These are phyloP conservation scores for Takakia lepidozioides DNA, from an alignment of 225 moss, liverwort and hornwort species.

Conservation along the genomic window DNA sequence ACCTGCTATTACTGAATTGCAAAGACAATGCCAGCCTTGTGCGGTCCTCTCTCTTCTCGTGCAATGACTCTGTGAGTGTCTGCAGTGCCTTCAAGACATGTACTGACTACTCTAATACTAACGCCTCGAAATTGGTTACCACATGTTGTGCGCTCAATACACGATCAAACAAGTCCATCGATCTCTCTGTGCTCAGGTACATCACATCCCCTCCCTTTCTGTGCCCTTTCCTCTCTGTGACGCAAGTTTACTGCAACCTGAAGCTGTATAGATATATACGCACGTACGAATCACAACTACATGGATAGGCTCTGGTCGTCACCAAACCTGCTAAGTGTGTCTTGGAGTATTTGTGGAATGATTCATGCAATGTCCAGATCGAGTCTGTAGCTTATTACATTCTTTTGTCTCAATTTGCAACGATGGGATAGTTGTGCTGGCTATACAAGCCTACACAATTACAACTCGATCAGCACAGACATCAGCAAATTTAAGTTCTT, in stretches of 20 bases:
- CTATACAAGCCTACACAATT: slow-evolving; percentile 25
- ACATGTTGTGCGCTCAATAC: slow-evolving; percentile 26
- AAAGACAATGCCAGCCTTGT: slow-evolving; percentile 23
- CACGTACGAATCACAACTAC: too few species aligned
- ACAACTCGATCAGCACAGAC: slow-evolving; percentile 17
- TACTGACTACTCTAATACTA: slow-evolving; percentile 22
- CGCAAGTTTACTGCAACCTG: too few species aligned
- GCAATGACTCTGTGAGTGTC: slow-evolving; percentile 20
- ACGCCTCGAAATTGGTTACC: slow-evolving; percentile 16
- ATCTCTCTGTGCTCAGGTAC: slow-evolving; percentile 28
- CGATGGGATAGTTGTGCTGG: slow-evolving; percentile 42
- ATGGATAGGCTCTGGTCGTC: too few species aligned
- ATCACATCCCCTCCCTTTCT: too few species aligned
- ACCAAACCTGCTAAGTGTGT: too few species aligned
- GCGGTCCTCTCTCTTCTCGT: slow-evolving; percentile 24
- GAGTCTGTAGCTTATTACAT: too few species aligned
- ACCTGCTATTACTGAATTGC: slow-evolving; percentile 31
- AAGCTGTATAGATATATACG: too few species aligned
- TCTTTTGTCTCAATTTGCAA: too few species aligned
- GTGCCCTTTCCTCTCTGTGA: too few species aligned
- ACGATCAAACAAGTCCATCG: slow-evolving; percentile 23
- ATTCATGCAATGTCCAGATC: too few species aligned
- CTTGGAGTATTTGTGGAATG: too few species aligned
- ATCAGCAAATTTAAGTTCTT: slow-evolving; percentile 36
- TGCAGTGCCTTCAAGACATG: slow-evolving; percentile 44